Base-by-base conservation (phyloP, 2,329 filamentous ascomycete genomes). In the Chaetothyriales sp. region DNA sequence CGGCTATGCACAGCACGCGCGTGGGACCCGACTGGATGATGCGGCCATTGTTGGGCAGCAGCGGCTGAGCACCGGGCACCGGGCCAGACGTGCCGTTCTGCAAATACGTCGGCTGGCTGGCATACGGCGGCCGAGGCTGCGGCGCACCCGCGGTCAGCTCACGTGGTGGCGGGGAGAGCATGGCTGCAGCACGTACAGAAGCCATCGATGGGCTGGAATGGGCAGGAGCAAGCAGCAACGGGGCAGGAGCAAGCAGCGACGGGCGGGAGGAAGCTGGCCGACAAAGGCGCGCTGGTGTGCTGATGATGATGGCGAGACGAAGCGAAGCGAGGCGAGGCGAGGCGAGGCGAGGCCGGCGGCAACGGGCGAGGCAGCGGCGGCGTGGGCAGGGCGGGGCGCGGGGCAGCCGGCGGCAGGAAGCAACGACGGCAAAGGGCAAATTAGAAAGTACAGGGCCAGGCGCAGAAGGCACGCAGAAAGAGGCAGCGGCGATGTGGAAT, bases 21-120 rank as follows among this genome's bases (percentile, higher is more conserved):
- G 67, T 67, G 18, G 69, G 66, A 33, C 72, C 72, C 47, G 66
- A 70, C 60, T 75, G 72, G 55, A 74, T 70, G 48, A 75, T 60
- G 58, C 71, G 67, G 57, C 72, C 71, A 62, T 73, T 73, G 63
- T 75, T 74, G 28, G 72, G 71, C 44, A 74, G 68, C 54, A 73
- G 69, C 60, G 71, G 69, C 52, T 70, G 67, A 55, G 70, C 71
- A 57, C 70, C 71, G 54, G 70, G 70, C 28, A 69, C 67, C 52
- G 69, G 69, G 54, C 66, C 68, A 56, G 64, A 61, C 46, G 66
- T 64, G 61, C 72, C 72, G 65, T 75, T 75, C 18, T 71, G 65
- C 53, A 75, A 66, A 58, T 69, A 66, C 47, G 46, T 15, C 13
- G 33, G 33, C 33, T 10, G 33, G 33, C 5, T 40, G 33, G 33